These are phyloP conservation scores for Capsicum chinense DNA, from an alignment of 257 asterid species.

Conservation along the genomic window DNA sequence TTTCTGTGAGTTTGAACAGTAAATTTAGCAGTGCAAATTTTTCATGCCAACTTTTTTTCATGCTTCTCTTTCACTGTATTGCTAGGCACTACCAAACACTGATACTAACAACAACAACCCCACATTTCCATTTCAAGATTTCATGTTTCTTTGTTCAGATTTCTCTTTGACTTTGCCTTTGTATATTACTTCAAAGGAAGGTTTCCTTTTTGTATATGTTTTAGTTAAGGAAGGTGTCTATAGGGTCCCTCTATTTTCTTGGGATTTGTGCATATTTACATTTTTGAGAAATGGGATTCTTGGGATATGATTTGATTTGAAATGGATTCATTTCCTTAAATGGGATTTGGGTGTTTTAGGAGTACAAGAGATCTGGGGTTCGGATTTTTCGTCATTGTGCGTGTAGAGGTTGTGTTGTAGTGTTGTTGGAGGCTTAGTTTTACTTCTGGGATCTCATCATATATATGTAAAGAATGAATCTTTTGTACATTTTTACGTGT, in stretches of 20 bases:
- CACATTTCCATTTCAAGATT: constrained; percentile 19
- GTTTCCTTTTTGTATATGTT: constrained; percentile 18
- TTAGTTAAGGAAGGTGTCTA: constrained; percentile 1
- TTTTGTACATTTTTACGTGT: neutral
- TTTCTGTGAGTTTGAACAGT: too few relatives aligned
- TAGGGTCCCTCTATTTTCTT: neutral
- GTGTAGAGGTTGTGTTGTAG: constrained; percentile 15
- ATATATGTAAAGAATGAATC: constrained; percentile 13
- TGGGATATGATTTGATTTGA: neutral
- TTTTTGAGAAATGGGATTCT: constrained; percentile 14
- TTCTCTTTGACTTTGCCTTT: neutral
- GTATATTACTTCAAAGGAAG: constrained; percentile 26
- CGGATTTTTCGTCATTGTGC: neutral
- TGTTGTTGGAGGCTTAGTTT: constrained; percentile 20
- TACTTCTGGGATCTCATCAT: constrained; percentile 13
- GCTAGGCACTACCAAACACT: constrained; percentile 23
- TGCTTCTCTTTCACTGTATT: constrained; percentile 14
- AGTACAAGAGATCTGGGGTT: constrained; percentile 25
- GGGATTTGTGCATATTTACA: neutral
- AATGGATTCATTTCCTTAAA: constrained; percentile 14
- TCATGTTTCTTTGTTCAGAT: neutral
- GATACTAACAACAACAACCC: constrained; percentile 13
- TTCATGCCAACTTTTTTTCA: neutral
- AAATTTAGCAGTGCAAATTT: too few relatives aligned
- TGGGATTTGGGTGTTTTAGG: neutral